Evolutionary conservation across 192 early-diverging fungal species (phyloP), one percentile per base, ranked within the genome.

Genomic region (Coemansia sp.): DNA sequence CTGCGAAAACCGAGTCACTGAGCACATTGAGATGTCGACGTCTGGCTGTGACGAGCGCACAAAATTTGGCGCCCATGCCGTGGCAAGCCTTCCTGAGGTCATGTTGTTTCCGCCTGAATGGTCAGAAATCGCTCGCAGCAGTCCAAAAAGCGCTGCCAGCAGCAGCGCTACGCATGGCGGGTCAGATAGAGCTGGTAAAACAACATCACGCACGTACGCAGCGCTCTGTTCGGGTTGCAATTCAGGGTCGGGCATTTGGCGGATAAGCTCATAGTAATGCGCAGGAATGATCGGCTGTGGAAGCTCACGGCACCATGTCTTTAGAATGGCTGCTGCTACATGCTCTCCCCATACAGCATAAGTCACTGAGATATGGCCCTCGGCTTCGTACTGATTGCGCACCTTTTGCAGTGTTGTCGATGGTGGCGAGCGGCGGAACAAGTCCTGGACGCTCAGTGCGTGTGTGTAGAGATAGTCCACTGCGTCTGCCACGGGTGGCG

Each of bases 41-140:
- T 77, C 78, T 6, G 81, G 85, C 72, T 83, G 78, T 27, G 75
- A 80, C 9, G 81, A 85, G 40, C 67, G 85, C 41, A 96, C 88
- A 70, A 98, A 85, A 68, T 96, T 98, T 7, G 95, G 95, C 6
- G 93, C 86, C 88, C 94, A 93, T 2, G 95, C 92, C 13, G 95
- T 88, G 0, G 93, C 91, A 52, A 97, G 80, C 75, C 93, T 95
- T 38, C 84, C 80, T 5, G 91, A 68, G 2, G 91, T 95, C 96
- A 98, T 98, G 65, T 89, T 86, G 87, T 97, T 98, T 1, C 71
- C 69, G 43, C 77, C 70, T 22, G 88, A 83, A 70, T 92, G 83
- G 27, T 87, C 82, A 24, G 93, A 88, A 33, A 95, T 88, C 18
- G 89, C 83, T 40, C 86, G 81, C 43, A 97, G 80, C 29, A 97